phyloP scores from a whole-genome alignment of 2,329 filamentous ascomycete species.

The Acrodontium crateriforme region DNA sequence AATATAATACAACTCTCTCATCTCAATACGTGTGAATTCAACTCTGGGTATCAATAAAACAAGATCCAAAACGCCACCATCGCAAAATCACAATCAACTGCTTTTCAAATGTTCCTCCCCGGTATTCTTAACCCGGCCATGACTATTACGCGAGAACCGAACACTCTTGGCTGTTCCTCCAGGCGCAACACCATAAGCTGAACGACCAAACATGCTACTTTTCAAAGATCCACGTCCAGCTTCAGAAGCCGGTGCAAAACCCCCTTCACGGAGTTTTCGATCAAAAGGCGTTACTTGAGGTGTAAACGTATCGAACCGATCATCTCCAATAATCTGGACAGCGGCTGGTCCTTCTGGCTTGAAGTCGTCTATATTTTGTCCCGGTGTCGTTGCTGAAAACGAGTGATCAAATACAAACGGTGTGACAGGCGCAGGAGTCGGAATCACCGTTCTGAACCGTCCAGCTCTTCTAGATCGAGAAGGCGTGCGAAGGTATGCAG shows the following conservation, averaged over 20 bases:
- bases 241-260: constrained; percentile 8
- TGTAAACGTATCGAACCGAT: constrained; percentile 10
- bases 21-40: too few relatives aligned
- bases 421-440: constrained; percentile 17
- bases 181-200: constrained; percentile 1
- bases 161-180: constrained; percentile 10
- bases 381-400: neutral
- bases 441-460: constrained; percentile 15
- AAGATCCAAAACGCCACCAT: too few relatives aligned
- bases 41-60: too few relatives aligned
- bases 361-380: neutral
- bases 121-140: too few relatives aligned
- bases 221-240: constrained; percentile 4
- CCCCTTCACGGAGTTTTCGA: constrained; percentile 22
- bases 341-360: neutral
- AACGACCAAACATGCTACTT: constrained; percentile 2
- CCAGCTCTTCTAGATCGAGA: constrained; percentile 15
- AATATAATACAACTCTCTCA: too few relatives aligned
- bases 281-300: constrained; percentile 26
- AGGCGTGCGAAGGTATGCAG: constrained; percentile 33
- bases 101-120: too few relatives aligned
- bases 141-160: constrained; percentile 5
- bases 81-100: too few relatives aligned
- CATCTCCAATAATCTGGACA: neutral
- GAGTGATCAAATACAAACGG: constrained; percentile 17